A percentile compares a stretch with the other conserved stretches of the same genome.
These are phyloP conservation scores for Scedosporium minutisporum DNA, from an alignment of 2,329 filamentous ascomycete genomes.

Conservation along the genomic window DNA sequence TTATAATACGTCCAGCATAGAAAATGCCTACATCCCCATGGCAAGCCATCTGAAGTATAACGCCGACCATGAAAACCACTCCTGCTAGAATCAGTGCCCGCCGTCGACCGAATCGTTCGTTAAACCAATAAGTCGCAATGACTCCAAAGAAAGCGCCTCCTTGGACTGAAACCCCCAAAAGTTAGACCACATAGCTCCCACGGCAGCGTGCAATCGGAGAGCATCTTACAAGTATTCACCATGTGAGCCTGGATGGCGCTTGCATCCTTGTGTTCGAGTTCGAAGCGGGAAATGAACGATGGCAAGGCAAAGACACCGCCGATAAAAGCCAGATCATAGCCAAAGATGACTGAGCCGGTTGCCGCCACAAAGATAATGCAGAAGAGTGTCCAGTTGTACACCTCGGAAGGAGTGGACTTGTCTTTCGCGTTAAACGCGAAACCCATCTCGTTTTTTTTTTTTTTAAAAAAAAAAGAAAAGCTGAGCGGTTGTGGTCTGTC, in stretches of 20 bases:
- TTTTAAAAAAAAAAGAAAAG: too few relatives aligned
- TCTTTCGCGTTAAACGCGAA: too few relatives aligned
- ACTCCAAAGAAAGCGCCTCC: constrained; percentile 34
- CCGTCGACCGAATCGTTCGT: too few relatives aligned
- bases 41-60: constrained; percentile 52
- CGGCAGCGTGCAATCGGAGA: too few relatives aligned
- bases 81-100: constrained; percentile 51
- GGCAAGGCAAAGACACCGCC: constrained; percentile 13
- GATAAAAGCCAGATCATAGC: constrained; percentile 12
- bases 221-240: constrained; percentile 45
- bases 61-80: constrained; percentile 61
- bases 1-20: constrained; percentile 51
- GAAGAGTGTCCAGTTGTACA: constrained; percentile 52
- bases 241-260: constrained; percentile 16
- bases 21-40: constrained; percentile 45
- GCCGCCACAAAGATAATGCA: neutral
- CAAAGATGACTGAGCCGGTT: neutral
- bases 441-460: too few relatives aligned
- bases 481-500: too few relatives aligned
- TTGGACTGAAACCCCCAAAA: too few relatives aligned
- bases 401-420: constrained; percentile 33
- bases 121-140: too few relatives aligned
- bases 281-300: constrained; percentile 11
- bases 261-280: constrained; percentile 7
- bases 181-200: too few relatives aligned